Conservation (phyloP, 495 filamentous ascomycete species). For the Endocarpon pusillum region DNA sequence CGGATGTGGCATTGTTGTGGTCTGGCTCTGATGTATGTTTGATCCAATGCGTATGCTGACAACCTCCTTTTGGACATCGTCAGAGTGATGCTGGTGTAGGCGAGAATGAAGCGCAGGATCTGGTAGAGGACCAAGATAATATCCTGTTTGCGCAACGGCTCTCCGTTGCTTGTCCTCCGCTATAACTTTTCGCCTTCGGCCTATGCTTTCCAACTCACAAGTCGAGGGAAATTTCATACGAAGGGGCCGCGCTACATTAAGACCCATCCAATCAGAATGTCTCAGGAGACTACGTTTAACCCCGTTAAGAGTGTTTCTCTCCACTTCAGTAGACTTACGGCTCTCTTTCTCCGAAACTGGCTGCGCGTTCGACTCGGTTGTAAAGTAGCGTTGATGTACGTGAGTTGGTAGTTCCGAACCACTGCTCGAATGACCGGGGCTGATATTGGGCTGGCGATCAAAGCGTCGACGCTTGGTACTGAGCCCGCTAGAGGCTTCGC, state of each 20-base stretch:
- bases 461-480: neutral
- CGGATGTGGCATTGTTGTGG: slow-evolving; percentile 15
- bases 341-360: neutral
- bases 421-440: too few relatives aligned
- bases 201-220: slow-evolving; percentile 19
- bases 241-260: slow-evolving; percentile 19
- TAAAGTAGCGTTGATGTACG: slow-evolving; percentile 2
- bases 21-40: slow-evolving; percentile 10
- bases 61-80: slow-evolving; percentile 1
- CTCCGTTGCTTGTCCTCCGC: slow-evolving; percentile 16
- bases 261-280: slow-evolving; percentile 20
- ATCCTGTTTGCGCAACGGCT: slow-evolving; percentile 6
- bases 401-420: slow-evolving; percentile 4
- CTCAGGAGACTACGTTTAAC: slow-evolving; percentile 21
- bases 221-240: slow-evolving; percentile 15
- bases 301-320: slow-evolving; percentile 6
- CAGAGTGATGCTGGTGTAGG: neutral
- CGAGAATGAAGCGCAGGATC: neutral
- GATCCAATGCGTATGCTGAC: slow-evolving; percentile 4
- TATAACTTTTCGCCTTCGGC: slow-evolving; percentile 23
- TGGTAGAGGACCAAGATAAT: neutral
- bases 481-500: neutral
- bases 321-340: neutral
- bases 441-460: neutral
- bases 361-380: neutral